Percentiles rank a stretch among this genome's conserved stretches.
phyloP scores from a whole-genome alignment of 2,329 filamentous ascomycete genomes.

The Mollisiaceae sp. region DNA sequence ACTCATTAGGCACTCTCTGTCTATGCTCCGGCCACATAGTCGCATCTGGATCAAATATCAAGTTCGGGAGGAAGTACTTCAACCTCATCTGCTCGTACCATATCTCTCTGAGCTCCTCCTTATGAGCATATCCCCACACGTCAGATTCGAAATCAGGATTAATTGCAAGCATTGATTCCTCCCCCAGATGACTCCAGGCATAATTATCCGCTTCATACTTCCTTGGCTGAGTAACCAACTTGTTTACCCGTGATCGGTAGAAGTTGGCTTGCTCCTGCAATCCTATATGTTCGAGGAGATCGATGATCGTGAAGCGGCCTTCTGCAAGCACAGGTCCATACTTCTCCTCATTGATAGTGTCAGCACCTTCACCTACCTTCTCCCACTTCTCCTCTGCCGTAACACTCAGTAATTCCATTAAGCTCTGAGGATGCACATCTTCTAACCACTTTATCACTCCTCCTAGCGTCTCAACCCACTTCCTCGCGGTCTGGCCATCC shows the following conservation, averaged over 20 bases:
- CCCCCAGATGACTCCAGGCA: not conserved
- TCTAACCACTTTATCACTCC: slow-evolving; percentile 25
- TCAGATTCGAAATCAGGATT: not conserved
- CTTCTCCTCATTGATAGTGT: not conserved
- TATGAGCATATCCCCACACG: not conserved
- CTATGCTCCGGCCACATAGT: not conserved
- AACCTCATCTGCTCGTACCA: not conserved
- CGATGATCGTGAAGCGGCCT: slow-evolving; percentile 15
- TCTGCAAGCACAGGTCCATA: slow-evolving; percentile 15
- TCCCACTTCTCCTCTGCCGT: slow-evolving; percentile 15
- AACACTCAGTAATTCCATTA: not conserved
- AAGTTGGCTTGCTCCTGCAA: not conserved
- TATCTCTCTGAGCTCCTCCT: not conserved
- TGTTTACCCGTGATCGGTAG: not conserved
- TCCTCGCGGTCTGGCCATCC: slow-evolving; percentile 23
- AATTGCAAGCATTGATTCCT: not conserved
- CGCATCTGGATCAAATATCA: not conserved
- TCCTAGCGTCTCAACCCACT: slow-evolving; percentile 28
- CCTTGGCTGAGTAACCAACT: not conserved
- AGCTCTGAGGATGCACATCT: not conserved
- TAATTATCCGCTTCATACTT: not conserved
- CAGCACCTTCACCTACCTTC: not conserved
- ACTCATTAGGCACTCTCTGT: not conserved
- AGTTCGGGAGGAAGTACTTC: not conserved
- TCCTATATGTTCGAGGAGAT: slow-evolving; percentile 10